Conservation (phyloP, 352 stramenopile species). For the Globisporangium nodosum region DNA sequence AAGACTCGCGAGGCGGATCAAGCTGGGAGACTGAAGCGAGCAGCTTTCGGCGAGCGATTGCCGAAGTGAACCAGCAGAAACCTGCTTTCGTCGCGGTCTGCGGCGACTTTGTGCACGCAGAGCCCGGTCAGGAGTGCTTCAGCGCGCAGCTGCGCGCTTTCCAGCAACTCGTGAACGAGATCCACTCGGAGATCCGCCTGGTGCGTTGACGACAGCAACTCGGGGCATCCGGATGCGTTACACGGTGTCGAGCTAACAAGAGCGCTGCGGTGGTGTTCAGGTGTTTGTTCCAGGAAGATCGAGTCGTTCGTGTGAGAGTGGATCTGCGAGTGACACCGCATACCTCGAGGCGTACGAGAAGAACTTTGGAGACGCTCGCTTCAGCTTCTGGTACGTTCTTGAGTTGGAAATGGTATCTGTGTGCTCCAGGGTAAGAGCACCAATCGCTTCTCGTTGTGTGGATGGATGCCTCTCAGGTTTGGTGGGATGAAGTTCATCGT, state of each 20-base stretch:
- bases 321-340: conserved; percentile 4
- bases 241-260: neutral
- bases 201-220: conserved; percentile 19
- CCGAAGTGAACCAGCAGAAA: conserved; percentile 35
- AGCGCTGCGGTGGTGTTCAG: conserved; percentile 12
- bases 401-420: neutral
- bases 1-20: conserved; percentile 34
- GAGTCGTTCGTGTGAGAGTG: conserved; percentile 6
- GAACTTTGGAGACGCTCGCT: conserved; percentile 60
- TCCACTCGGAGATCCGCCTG: conserved; percentile 48
- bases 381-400: conserved; percentile 63
- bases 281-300: conserved; percentile 48
- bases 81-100: conserved; percentile 67
- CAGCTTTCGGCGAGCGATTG: conserved; percentile 42
- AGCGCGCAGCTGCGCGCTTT: conserved; percentile 40
- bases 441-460: neutral
- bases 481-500: conserved; percentile 80
- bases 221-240: neutral
- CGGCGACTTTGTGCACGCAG: conserved; percentile 50
- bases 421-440: neutral
- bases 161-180: conserved; percentile 56
- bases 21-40: conserved; percentile 34
- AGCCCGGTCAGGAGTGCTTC: conserved; percentile 32
- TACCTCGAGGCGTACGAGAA: conserved; percentile 27
- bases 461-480: conserved; percentile 29